phyloP scores from a whole-genome alignment of 192 early-diverging fungal species.

The Geosiphon pyriformis region DNA sequence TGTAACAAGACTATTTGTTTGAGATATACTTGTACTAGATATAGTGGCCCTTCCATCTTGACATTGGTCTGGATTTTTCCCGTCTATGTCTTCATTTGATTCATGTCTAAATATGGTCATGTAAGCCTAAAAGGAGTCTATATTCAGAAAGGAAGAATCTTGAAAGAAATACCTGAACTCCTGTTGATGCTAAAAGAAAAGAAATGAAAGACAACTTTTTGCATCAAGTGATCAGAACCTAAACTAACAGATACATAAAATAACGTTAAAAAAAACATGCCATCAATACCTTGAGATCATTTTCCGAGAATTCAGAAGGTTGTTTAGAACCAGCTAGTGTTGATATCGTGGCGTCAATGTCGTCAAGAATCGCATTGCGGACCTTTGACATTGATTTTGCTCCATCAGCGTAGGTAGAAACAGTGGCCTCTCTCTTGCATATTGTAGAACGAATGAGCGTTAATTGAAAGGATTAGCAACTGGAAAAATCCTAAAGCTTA shows the following conservation, averaged over 20 bases:
- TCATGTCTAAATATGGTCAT: neutral
- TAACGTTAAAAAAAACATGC: too few relatives aligned
- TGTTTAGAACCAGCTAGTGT: conserved; percentile 1
- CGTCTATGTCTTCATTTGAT: neutral
- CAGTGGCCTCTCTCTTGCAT: conserved; percentile 5
- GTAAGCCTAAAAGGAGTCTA: neutral
- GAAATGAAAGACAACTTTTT: too few relatives aligned
- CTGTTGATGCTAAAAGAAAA: too few relatives aligned
- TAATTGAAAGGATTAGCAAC: conserved; percentile 16
- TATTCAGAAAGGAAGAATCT: neutral
- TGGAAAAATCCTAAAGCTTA: conserved; percentile 21
- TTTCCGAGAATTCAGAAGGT: neutral
- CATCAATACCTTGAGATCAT: conserved; percentile 9
- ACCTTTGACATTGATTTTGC: conserved; percentile 23
- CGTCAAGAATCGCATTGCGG: conserved; percentile 15
- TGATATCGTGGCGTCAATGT: conserved; percentile 14
- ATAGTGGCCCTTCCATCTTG: neutral
- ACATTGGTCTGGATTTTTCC: neutral
- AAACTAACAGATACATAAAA: too few relatives aligned
- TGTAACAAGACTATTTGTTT: conserved; percentile 1
- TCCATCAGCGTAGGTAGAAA: conserved; percentile 19
- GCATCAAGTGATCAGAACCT: too few relatives aligned
- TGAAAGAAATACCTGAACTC: neutral
- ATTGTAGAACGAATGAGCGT: conserved; percentile 8
- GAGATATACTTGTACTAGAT: neutral